Conservation (phyloP, 768 basidiomycete genomes). For the Krasilnikovozyma curviuscula region DNA sequence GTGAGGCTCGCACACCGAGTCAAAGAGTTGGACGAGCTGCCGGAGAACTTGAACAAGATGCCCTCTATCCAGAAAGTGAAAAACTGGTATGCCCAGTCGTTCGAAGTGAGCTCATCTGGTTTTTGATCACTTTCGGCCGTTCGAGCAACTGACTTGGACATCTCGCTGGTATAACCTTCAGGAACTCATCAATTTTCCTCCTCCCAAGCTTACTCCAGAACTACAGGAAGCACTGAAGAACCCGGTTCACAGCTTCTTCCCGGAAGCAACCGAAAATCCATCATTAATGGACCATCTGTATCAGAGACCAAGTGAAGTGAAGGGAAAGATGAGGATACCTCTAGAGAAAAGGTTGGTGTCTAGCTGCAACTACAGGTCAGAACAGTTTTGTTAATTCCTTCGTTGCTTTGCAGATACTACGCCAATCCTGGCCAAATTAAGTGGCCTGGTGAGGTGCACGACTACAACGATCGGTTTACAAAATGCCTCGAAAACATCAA, state of each 20-base stretch:
- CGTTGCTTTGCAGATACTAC: conserved; percentile 47
- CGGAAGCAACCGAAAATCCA: conserved; percentile 63
- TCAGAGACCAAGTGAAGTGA: neutral
- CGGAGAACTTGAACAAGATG: conserved; percentile 79
- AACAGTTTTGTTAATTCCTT: neutral
- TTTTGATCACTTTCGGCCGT: neutral
- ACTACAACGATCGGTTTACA: conserved; percentile 84
- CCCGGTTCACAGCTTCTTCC: conserved; percentile 36
- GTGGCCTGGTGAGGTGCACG: conserved; percentile 84
- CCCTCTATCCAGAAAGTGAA: conserved; percentile 78
- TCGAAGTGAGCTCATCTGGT: conserved; percentile 46
- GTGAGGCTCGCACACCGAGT: conserved; percentile 88
- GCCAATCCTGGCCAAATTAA: conserved; percentile 43
- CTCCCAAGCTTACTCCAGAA: conserved; percentile 46
- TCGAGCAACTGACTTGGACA: neutral
- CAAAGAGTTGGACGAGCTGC: conserved; percentile 83
- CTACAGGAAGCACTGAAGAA: conserved; percentile 40
- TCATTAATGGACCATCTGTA: conserved; percentile 29
- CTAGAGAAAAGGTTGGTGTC: conserved; percentile 4
- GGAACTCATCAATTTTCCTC: conserved; percentile 78
- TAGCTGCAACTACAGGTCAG: neutral
- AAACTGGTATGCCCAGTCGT: conserved; percentile 97
- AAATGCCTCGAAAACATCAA: conserved; percentile 73
- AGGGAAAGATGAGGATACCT: conserved; percentile 4
- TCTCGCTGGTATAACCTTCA: conserved; percentile 22